Conservation (phyloP, 352 stramenopile genomes). For the Elongisporangium anandrum region DNA sequence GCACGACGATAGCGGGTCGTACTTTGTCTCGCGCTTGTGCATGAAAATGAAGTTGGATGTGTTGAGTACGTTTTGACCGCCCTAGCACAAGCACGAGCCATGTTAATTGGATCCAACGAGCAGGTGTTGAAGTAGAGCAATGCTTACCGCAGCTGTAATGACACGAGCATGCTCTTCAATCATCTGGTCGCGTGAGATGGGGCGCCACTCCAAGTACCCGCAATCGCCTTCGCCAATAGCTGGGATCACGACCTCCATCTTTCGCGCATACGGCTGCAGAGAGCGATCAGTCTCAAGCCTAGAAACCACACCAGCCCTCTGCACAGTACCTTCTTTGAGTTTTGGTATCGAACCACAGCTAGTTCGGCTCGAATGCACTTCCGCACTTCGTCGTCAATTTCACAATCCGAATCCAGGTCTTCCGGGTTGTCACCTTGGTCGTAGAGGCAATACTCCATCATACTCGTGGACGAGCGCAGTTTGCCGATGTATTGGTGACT, state of each 20-base stretch:
- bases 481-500: slow-evolving; percentile 88
- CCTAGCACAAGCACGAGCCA: slow-evolving; percentile 21
- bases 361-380: slow-evolving; percentile 75
- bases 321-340: slow-evolving; percentile 78
- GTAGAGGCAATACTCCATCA: slow-evolving; percentile 86
- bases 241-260: slow-evolving; percentile 84
- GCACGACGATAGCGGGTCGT: slow-evolving; percentile 89
- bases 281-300: background rate
- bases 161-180: slow-evolving; percentile 71
- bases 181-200: slow-evolving; percentile 68
- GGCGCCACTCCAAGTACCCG: slow-evolving; percentile 66
- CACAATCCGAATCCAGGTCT: slow-evolving; percentile 78
- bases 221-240: slow-evolving; percentile 55
- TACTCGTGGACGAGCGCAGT: slow-evolving; percentile 67
- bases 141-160: slow-evolving; percentile 48
- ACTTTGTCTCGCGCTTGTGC: slow-evolving; percentile 86
- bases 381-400: slow-evolving; percentile 71
- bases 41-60: slow-evolving; percentile 75
- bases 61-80: slow-evolving; percentile 78
- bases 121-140: background rate
- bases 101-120: background rate
- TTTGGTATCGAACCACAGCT: slow-evolving; percentile 65
- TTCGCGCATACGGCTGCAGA: slow-evolving; percentile 51
- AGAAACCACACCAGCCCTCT: no score
- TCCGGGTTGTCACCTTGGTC: slow-evolving; percentile 84